Evolutionary conservation across 441 rosid genomes (phyloP).

Genomic region (Rhodomyrtus psidioides): DNA sequence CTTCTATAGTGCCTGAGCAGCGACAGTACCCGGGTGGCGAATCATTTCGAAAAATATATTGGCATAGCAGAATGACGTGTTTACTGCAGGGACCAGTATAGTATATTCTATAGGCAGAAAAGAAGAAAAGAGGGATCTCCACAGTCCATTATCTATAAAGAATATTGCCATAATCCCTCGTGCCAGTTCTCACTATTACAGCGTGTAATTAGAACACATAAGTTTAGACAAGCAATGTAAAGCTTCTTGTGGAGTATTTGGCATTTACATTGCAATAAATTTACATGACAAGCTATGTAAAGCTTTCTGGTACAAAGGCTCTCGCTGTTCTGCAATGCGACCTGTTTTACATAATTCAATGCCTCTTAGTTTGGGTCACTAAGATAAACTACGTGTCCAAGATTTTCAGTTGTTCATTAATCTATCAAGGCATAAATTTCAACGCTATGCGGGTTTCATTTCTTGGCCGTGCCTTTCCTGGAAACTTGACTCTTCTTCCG

Average conservation of each 20-base stretch:
- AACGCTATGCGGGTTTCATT: conserved; percentile 29
- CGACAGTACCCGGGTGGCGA: neutral
- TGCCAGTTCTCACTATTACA: neutral
- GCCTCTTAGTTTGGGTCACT: neutral
- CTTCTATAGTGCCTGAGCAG: neutral
- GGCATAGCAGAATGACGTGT: neutral
- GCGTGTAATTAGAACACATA: neutral
- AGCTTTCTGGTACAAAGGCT: neutral
- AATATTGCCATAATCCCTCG: neutral
- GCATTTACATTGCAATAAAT: neutral
- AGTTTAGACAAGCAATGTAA: neutral
- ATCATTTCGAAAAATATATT: neutral
- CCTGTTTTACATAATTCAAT: neutral
- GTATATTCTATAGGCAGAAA: neutral
- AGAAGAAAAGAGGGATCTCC: neutral
- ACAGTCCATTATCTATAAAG: neutral
- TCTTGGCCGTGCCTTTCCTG: conserved; percentile 47
- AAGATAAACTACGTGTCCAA: neutral
- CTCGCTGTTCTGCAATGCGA: neutral
- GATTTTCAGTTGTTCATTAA: neutral
- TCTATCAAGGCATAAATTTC: neutral
- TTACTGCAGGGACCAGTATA: neutral
- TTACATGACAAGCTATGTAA: neutral
- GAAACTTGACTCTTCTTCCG: conserved; percentile 23
- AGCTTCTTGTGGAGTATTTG: neutral